Evolutionary conservation across 306 rosid species (phyloP).

Genomic region (Vicia villosa): DNA sequence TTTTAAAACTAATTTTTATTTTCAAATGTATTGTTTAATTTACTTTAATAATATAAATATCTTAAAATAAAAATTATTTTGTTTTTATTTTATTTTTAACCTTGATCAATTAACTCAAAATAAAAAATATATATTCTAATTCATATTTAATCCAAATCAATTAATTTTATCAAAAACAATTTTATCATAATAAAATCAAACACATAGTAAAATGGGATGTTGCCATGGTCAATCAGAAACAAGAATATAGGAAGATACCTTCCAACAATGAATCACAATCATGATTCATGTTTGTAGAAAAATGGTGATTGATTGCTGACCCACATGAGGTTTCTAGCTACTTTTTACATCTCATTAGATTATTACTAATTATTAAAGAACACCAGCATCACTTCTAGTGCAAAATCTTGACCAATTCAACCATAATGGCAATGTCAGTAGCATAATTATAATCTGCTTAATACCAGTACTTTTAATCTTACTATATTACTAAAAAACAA

Average conservation of each 20-base stretch:
- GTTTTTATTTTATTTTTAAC: no score
- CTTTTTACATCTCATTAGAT: slow-evolving; percentile 7
- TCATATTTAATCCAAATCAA: no score
- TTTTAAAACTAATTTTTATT: no score
- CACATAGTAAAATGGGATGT: background rate
- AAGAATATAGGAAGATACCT: slow-evolving; percentile 13
- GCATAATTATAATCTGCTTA: background rate
- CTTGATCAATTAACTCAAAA: no score
- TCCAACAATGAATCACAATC: slow-evolving; percentile 33
- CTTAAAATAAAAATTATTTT: no score
- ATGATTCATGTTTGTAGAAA: slow-evolving; percentile 25
- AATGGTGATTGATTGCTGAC: slow-evolving; percentile 8
- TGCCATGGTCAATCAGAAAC: slow-evolving; percentile 19
- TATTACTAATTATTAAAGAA: slow-evolving; percentile 29
- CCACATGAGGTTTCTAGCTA: slow-evolving; percentile 22
- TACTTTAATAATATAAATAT: no score
- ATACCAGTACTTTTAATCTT: background rate
- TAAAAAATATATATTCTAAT: no score
- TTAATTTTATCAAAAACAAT: no score
- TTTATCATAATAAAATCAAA: no score
- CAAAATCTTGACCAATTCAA: slow-evolving; percentile 34
- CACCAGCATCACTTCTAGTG: slow-evolving; percentile 23
- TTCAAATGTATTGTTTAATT: no score
- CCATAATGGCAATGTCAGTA: slow-evolving; percentile 18
- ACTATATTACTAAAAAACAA: slow-evolving; percentile 24